A percentile compares a stretch with the other conserved stretches of the same genome.
These are phyloP conservation scores for Claviceps maximensis DNA, from an alignment of 2,329 filamentous ascomycete genomes.

Conservation along the genomic window DNA sequence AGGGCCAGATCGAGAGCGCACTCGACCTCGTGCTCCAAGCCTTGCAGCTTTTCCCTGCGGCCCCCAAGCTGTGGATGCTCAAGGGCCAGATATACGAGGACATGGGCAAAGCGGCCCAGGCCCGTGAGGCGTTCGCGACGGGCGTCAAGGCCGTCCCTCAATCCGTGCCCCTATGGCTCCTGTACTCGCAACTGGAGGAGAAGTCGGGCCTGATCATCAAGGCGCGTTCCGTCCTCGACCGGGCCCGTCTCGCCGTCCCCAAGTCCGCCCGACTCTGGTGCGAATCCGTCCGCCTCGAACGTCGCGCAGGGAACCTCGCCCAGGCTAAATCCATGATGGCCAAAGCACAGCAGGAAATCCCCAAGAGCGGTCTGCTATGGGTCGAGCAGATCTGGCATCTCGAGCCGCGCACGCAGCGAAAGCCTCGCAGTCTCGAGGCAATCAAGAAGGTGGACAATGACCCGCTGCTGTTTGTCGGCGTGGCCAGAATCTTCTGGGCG, in stretches of 20 bases:
- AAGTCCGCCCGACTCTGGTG: constrained; percentile 79
- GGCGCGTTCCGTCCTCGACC: constrained; percentile 84
- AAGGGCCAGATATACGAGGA: constrained; percentile 96
- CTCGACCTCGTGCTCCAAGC: constrained; percentile 80
- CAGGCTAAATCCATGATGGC: constrained; percentile 92
- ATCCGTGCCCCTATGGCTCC: constrained; percentile 78
- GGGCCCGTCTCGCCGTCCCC: constrained; percentile 75
- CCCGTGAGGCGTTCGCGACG: constrained; percentile 76
- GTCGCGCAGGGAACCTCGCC: constrained; percentile 66
- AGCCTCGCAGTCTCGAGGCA: constrained; percentile 79
- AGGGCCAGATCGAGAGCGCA: constrained; percentile 65
- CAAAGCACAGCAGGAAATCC: constrained; percentile 80
- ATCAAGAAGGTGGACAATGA: constrained; percentile 97
- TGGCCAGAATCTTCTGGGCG: constrained; percentile 91
- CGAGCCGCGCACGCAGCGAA: constrained; percentile 81
- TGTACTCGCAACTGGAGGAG: constrained; percentile 82
- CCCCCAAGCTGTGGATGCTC: constrained; percentile 92
- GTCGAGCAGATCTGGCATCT: constrained; percentile 92
- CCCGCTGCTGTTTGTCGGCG: constrained; percentile 74
- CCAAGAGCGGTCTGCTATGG: constrained; percentile 79
- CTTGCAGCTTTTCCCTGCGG: constrained; percentile 71
- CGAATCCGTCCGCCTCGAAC: constrained; percentile 87
- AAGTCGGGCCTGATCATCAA: constrained; percentile 72
- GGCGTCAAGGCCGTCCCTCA: constrained; percentile 78
- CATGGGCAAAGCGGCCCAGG: constrained; percentile 65